Evolutionary conservation across 352 stramenopile genomes (phyloP), one percentile per base, ranked within the genome.

Genomic region (Pythium dissimile): DNA sequence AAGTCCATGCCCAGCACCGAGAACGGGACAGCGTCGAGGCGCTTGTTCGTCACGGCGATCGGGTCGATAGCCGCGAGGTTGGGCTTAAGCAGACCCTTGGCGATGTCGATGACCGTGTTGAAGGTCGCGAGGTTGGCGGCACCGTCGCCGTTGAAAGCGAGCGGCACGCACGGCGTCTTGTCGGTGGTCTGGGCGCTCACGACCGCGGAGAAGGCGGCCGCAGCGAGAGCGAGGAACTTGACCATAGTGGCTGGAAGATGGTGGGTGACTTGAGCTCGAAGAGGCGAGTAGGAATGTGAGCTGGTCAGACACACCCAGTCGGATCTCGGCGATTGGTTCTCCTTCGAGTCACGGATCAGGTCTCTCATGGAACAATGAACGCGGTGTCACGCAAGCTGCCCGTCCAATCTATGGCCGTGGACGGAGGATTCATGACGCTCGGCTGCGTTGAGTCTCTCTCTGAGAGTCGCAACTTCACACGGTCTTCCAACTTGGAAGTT

Each of bases 1-100:
- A 86, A 84, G 56, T 77, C 66, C 43, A 72, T 54, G 55, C 74
- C 72, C 24, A 86, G 73, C 42, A 84, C 60, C 21, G 64, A 78
- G 53, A 79, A 80, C 30, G 71, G 67, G 39, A 80, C 51, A 30
- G 61, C 70, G 42, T 71, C 68, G 20, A 85, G 57, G 11, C 61
- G 72, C 54, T 85, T 66, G 62, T 77, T 54, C 20, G 59, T 45
- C 26, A 83, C 42, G 26, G 59, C 37, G 26, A 79, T 45, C 39
- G 75, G 75, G 57, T 85, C 75, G 21, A 61, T 54, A 26, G 42
- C 41, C 2, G 5, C 41, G 20, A 84, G 23, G 64, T 69, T 70
- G 18, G 51, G 57, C 13, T 44, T 59, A 24, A 75, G 49, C 15
- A 75, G 18, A 38, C 64, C 59, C 31, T 58, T 50, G 43, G 67